phyloP scores from a whole-genome alignment of 768 basidiomycete species.

The Strobilomyces echinocephalus region DNA sequence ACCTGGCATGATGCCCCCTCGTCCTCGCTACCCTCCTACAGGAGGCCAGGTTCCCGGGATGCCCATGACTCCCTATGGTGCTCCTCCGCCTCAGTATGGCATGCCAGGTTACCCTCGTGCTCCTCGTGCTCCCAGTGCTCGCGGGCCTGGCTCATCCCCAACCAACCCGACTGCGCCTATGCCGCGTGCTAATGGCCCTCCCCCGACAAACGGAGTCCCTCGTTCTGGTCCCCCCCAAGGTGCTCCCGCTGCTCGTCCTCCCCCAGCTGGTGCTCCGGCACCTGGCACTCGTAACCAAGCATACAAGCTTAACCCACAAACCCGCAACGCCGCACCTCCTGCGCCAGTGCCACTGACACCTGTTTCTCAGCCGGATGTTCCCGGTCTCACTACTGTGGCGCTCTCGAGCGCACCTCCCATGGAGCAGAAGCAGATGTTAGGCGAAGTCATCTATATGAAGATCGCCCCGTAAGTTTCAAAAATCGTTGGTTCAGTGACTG shows the following conservation, averaged over 20 bases:
- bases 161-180: conserved; percentile 57
- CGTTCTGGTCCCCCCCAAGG: conserved; percentile 43
- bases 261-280: conserved; percentile 44
- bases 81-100: conserved; percentile 70
- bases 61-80: conserved; percentile 72
- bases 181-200: conserved; percentile 62
- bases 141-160: conserved; percentile 69
- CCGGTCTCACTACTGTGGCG: conserved; percentile 57
- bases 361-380: conserved; percentile 44
- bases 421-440: conserved; percentile 99
- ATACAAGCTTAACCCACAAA: conserved; percentile 34
- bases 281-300: conserved; percentile 33
- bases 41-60: conserved; percentile 71
- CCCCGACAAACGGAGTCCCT: conserved; percentile 49
- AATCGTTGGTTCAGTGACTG: background rate
- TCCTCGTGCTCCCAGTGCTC: conserved; percentile 58
- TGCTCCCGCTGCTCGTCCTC: conserved; percentile 40
- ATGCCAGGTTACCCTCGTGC: conserved; percentile 61
- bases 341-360: conserved; percentile 32
- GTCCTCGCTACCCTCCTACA: conserved; percentile 73
- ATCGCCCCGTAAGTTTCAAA: conserved; percentile 61
- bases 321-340: conserved; percentile 33
- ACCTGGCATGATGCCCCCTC: conserved; percentile 83
- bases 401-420: conserved; percentile 56
- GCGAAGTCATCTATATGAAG: conserved; percentile 92